Conservation (phyloP, 1,284 basidiomycete species). For the Tilletia walkeri region DNA sequence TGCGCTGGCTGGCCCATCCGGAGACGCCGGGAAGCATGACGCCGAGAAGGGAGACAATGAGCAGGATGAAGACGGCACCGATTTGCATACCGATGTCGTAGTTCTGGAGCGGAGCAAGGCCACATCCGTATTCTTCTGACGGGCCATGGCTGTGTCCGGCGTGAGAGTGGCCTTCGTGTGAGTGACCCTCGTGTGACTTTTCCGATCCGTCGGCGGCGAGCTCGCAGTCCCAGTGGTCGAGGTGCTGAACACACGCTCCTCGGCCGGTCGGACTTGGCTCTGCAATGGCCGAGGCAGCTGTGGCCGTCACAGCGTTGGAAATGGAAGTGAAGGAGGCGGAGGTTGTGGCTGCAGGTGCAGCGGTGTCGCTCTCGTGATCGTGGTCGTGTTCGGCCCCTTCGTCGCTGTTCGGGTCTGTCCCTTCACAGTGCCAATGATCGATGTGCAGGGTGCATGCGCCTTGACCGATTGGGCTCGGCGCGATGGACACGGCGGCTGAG, state of each 20-base stretch:
- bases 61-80: slow-evolving; percentile 57
- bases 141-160: slow-evolving; percentile 53
- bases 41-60: slow-evolving; percentile 56
- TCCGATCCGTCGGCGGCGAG: neutral
- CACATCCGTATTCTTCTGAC: slow-evolving; percentile 52
- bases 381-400: slow-evolving; percentile 15
- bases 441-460: slow-evolving; percentile 29
- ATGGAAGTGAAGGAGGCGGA: neutral
- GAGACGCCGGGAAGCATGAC: slow-evolving; percentile 56
- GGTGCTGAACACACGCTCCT: neutral
- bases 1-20: slow-evolving; percentile 24
- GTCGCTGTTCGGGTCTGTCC: too few relatives aligned
- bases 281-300: neutral
- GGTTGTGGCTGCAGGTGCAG: too few relatives aligned
- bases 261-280: neutral
- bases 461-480: slow-evolving; percentile 26
- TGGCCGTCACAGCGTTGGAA: neutral
- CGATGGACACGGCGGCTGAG: slow-evolving; percentile 18
- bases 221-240: neutral
- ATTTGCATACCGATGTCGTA: slow-evolving; percentile 59
- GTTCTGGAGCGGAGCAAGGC: slow-evolving; percentile 37
- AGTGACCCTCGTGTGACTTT: slow-evolving; percentile 18
- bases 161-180: slow-evolving; percentile 28
- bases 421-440: slow-evolving; percentile 37
- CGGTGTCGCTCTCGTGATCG: slow-evolving; percentile 6